Evolutionary conservation across 768 basidiomycete species (phyloP).

Genomic region (Boletus sp.): DNA sequence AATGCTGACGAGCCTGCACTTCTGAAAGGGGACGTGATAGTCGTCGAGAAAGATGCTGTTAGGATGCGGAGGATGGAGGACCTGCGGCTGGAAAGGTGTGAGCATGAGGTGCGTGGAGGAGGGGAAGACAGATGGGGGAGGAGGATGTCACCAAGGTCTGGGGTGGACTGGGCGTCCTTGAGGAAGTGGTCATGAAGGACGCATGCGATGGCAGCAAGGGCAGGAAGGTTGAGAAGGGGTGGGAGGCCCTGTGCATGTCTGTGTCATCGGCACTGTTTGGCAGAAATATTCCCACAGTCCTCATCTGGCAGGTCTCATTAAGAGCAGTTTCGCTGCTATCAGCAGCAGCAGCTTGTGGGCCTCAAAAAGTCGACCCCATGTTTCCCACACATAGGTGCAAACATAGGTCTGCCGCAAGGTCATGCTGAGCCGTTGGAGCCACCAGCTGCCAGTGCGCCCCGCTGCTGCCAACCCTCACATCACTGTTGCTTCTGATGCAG

Average conservation of each 20-base stretch:
- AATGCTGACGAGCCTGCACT: constrained; percentile 70
- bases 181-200: constrained; percentile 65
- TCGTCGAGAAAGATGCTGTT: constrained; percentile 78
- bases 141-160: constrained; percentile 71
- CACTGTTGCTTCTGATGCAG: too few relatives aligned
- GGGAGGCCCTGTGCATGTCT: constrained; percentile 17
- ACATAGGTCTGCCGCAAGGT: too few relatives aligned
- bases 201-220: constrained; percentile 63
- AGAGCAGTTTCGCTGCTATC: too few relatives aligned
- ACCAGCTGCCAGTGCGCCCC: too few relatives aligned
- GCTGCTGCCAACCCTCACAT: too few relatives aligned
- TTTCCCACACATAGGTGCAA: too few relatives aligned
- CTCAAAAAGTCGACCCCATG: too few relatives aligned
- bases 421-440: too few relatives aligned
- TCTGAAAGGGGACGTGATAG: constrained; percentile 72
- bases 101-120: not conserved
- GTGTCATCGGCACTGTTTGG: constrained; percentile 12
- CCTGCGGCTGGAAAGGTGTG: constrained; percentile 46
- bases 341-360: too few relatives aligned
- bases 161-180: constrained; percentile 72
- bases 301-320: too few relatives aligned
- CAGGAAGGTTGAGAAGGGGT: constrained; percentile 52
- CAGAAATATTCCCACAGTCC: constrained; percentile 1
- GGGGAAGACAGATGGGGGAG: constrained; percentile 50
- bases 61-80: constrained; percentile 67